phyloP scores from a whole-genome alignment of 805 yeast genomes.

The Wickerhamomyces alni region DNA sequence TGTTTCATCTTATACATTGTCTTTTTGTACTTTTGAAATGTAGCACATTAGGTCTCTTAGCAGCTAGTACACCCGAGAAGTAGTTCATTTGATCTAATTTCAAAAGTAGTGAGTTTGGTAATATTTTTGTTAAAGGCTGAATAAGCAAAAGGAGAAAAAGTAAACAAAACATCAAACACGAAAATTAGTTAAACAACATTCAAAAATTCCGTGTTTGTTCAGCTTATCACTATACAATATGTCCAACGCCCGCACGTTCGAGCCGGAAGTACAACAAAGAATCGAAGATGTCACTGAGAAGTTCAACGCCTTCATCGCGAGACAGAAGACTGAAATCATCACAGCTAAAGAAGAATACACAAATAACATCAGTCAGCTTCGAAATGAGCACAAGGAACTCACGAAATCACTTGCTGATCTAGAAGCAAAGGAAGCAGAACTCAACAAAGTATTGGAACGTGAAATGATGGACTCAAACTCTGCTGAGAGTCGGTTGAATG shows the following conservation, averaged over 20 bases:
- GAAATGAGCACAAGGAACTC: conserved; percentile 27
- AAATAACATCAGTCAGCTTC: conserved; percentile 26
- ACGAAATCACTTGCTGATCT: conserved; percentile 12
- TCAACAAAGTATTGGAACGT: conserved; percentile 4
- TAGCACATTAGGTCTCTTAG: too few species aligned
- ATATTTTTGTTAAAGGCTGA: too few species aligned
- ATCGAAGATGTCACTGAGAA: conserved; percentile 34
- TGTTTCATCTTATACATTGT: too few species aligned
- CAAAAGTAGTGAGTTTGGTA: too few species aligned
- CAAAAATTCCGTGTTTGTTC: too few species aligned
- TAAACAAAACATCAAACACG: background rate
- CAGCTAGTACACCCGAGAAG: too few species aligned
- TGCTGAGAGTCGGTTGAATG: conserved; percentile 27
- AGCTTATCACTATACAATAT: too few species aligned
- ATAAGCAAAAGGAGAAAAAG: too few species aligned
- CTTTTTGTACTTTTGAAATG: too few species aligned
- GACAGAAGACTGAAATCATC: conserved; percentile 28
- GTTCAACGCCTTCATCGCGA: conserved; percentile 30
- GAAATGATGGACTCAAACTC: conserved; percentile 25
- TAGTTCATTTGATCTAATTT: too few species aligned
- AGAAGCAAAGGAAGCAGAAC: conserved; percentile 8
- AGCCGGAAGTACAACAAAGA: conserved; percentile 27
- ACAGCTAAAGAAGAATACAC: conserved; percentile 29
- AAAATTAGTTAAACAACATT: conserved; percentile 1
- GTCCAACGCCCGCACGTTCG: conserved; percentile 28